Conservation (phyloP, 495 filamentous ascomycete genomes). For the Hypoxylon crocopeplum region DNA sequence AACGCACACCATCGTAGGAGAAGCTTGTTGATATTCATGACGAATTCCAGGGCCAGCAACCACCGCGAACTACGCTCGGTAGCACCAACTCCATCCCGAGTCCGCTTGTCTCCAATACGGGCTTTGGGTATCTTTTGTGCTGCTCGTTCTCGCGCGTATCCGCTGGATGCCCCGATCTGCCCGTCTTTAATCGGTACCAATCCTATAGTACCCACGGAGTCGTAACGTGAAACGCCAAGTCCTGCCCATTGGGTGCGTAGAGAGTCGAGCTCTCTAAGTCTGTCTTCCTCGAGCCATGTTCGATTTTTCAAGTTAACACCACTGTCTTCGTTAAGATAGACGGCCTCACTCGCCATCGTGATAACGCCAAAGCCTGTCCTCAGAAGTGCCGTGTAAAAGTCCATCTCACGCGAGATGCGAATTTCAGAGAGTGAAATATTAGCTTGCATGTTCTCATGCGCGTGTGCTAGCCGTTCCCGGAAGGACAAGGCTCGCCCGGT, state of each 20-base stretch:
- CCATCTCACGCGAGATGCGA: conserved; percentile 80
- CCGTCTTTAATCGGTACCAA: conserved; percentile 57
- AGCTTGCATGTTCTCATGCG: conserved; percentile 90
- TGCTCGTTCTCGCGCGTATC: conserved; percentile 74
- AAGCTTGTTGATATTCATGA: conserved; percentile 74
- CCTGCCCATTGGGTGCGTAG: conserved; percentile 58
- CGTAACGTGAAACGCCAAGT: conserved; percentile 52
- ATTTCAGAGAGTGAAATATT: conserved; percentile 82
- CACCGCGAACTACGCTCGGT: conserved; percentile 75
- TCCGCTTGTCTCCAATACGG: conserved; percentile 48
- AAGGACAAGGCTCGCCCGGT: conserved; percentile 41
- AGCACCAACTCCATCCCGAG: conserved; percentile 75
- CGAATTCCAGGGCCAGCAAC: conserved; percentile 74
- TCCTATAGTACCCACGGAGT: conserved; percentile 58
- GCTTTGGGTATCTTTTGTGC: conserved; percentile 59
- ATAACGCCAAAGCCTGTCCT: conserved; percentile 84
- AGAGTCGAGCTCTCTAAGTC: conserved; percentile 69
- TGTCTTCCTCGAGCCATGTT: conserved; percentile 93
- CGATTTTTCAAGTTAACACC: conserved; percentile 74
- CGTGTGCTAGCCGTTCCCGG: conserved; percentile 61
- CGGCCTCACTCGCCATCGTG: conserved; percentile 92
- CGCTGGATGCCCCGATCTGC: conserved; percentile 53
- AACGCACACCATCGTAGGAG: conserved; percentile 64
- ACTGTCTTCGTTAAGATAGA: conserved; percentile 90
- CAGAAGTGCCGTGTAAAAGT: conserved; percentile 92